phyloP scores from a whole-genome alignment of 148 eudicot species.

The Hydrangea macrophylla region DNA sequence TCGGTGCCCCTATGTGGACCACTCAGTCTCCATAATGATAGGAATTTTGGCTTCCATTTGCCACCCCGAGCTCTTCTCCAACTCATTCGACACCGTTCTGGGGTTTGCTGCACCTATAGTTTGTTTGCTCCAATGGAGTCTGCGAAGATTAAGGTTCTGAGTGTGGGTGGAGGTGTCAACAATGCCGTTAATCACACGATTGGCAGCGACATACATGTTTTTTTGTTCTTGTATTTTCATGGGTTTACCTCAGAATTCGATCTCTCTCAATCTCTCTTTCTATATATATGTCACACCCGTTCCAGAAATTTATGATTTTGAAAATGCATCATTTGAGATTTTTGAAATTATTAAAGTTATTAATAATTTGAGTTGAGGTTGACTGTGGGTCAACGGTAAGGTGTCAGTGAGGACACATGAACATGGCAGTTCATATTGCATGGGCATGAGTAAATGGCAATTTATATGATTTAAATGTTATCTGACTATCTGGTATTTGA shows the following conservation, averaged over 20 bases:
- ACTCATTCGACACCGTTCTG: constrained; percentile 38
- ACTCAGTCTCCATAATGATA: constrained; percentile 57
- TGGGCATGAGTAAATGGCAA: too few species aligned
- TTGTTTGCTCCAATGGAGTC: constrained; percentile 58
- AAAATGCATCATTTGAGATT: too few species aligned
- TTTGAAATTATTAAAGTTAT: too few species aligned
- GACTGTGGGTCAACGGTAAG: too few species aligned
- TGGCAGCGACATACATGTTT: constrained; percentile 93
- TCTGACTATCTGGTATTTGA: too few species aligned
- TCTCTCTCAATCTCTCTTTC: neutral
- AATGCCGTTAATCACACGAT: constrained; percentile 99
- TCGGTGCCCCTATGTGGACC: constrained; percentile 61
- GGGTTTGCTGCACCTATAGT: constrained; percentile 25
- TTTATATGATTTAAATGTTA: too few species aligned
- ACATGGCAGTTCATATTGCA: too few species aligned
- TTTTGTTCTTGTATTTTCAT: constrained; percentile 17
- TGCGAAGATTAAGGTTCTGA: constrained; percentile 90
- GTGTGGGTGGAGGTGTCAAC: constrained; percentile 98
- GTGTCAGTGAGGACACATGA: too few species aligned
- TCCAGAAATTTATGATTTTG: too few species aligned
- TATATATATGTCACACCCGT: too few species aligned
- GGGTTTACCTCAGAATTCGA: neutral
- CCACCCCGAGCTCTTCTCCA: constrained; percentile 46
- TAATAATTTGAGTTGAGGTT: too few species aligned
- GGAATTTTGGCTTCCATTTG: constrained; percentile 54